phyloP scores from a whole-genome alignment of 805 yeast genomes.

The Yamadazyma endophytica region DNA sequence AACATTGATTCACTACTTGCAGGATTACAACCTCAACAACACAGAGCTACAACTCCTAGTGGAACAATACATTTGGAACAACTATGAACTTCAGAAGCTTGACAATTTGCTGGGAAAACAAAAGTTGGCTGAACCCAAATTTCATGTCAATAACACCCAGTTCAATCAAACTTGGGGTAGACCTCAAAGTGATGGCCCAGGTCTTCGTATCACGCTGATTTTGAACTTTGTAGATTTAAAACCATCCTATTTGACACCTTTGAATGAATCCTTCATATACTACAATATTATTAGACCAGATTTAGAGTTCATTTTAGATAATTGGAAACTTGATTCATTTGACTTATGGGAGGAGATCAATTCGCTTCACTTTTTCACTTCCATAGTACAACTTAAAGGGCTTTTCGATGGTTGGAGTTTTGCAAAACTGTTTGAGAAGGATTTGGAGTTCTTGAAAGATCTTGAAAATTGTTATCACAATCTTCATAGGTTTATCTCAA shows the following conservation, averaged over 20 bases:
- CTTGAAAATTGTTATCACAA: conserved; percentile 27
- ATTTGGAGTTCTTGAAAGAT: conserved; percentile 21
- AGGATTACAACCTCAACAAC: conserved; percentile 27
- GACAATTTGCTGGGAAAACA: conserved; percentile 68
- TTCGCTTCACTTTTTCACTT: conserved; percentile 75
- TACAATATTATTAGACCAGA: conserved; percentile 61
- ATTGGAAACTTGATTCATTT: conserved; percentile 68
- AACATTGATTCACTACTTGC: conserved; percentile 54
- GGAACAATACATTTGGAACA: conserved; percentile 60
- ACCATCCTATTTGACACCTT: conserved; percentile 4
- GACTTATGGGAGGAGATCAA: conserved; percentile 92
- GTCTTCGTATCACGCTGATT: conserved; percentile 67
- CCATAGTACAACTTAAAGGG: conserved; percentile 69
- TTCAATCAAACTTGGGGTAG: conserved; percentile 81
- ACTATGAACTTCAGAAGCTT: conserved; percentile 57
- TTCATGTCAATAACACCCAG: conserved; percentile 57
- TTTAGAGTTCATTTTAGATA: conserved; percentile 53
- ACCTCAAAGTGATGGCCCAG: conserved; percentile 96
- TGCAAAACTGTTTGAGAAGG: conserved; percentile 20
- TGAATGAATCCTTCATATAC: conserved; percentile 37
- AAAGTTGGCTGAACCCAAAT: conserved; percentile 86
- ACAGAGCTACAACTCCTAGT: conserved; percentile 20
- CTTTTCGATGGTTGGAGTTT: conserved; percentile 48
- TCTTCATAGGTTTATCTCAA: conserved; percentile 34
- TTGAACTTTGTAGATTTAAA: conserved; percentile 44